Evolutionary conservation across 164 flowering plant species (phyloP).

Genomic region (Houttuynia cordata): DNA sequence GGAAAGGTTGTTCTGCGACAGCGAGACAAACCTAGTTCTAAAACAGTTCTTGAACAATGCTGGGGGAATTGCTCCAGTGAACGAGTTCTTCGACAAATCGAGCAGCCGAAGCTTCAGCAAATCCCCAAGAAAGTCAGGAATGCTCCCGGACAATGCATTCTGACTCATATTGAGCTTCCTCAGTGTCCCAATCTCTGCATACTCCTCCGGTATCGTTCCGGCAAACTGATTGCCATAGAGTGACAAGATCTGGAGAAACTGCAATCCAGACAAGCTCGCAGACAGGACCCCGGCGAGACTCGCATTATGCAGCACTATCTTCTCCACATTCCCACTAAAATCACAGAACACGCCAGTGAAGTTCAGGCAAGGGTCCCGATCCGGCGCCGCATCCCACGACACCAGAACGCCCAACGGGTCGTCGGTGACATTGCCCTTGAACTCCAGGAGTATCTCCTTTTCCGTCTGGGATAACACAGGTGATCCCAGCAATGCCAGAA

Average conservation of each 20-base stretch:
- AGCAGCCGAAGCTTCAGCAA: conserved; percentile 54
- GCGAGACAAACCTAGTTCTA: conserved; percentile 59
- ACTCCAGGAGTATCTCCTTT: conserved; percentile 70
- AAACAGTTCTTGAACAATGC: conserved; percentile 54
- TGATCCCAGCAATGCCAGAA: conserved; percentile 14
- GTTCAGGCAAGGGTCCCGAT: conserved; percentile 39
- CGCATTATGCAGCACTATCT: conserved; percentile 67
- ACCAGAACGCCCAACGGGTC: conserved; percentile 57
- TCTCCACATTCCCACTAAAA: conserved; percentile 49
- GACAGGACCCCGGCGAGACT: conserved; percentile 62
- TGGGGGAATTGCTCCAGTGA: conserved; percentile 51
- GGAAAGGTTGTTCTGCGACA: conserved; percentile 56
- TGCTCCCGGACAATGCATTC: conserved; percentile 67
- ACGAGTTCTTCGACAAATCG: conserved; percentile 78
- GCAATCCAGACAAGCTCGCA: conserved; percentile 59
- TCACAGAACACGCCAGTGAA: conserved; percentile 64
- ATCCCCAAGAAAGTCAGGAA: conserved; percentile 78
- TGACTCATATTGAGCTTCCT: conserved; percentile 90
- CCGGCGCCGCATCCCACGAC: conserved; percentile 43
- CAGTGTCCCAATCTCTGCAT: conserved; percentile 31
- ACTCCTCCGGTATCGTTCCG: conserved; percentile 65
- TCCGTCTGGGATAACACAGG: conserved; percentile 31
- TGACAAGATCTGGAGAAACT: conserved; percentile 46
- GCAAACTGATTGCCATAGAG: conserved; percentile 67
- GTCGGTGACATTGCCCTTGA: conserved; percentile 48